Conservation (phyloP, 192 early-diverging fungal species). For the Backusella tuberculispora region DNA sequence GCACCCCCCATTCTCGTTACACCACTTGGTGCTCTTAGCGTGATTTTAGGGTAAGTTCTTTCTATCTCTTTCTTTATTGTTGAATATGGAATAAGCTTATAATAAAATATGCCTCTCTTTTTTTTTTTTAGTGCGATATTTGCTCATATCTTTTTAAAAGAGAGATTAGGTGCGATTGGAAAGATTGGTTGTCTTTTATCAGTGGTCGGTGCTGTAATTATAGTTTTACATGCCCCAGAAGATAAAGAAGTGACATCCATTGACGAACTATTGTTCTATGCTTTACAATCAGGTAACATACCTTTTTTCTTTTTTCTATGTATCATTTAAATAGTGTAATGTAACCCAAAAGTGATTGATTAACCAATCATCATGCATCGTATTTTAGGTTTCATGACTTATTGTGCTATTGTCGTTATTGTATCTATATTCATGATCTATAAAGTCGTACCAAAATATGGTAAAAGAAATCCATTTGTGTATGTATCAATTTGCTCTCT, state of each 20-base stretch:
- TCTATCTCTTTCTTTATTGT: too few species aligned
- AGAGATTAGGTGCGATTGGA: constrained; percentile 80
- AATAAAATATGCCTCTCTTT: not conserved
- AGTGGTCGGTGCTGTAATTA: constrained; percentile 84
- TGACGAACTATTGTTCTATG: constrained; percentile 84
- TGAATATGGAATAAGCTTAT: not conserved
- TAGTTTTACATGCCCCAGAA: constrained; percentile 86
- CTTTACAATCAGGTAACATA: constrained; percentile 68
- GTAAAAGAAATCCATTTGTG: constrained; percentile 80
- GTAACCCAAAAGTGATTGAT: not conserved
- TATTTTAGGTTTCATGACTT: constrained; percentile 75
- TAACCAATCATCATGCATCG: too few species aligned
- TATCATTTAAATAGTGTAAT: not conserved
- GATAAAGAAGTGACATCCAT: constrained; percentile 81
- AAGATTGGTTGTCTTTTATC: constrained; percentile 91
- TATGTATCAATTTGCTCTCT: constrained; percentile 96
- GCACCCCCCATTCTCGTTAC: constrained; percentile 96
- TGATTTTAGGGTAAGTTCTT: constrained; percentile 74
- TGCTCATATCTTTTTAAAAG: constrained; percentile 87
- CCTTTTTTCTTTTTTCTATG: not conserved
- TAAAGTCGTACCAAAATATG: constrained; percentile 76
- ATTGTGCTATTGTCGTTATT: constrained; percentile 66
- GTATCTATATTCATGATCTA: constrained; percentile 82
- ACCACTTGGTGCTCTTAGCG: constrained; percentile 77
- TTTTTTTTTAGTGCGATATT: constrained; percentile 69